Evolutionary conservation across 805 yeast species (phyloP), one percentile per base, ranked within the genome.

Genomic region (Candida ulmi): DNA sequence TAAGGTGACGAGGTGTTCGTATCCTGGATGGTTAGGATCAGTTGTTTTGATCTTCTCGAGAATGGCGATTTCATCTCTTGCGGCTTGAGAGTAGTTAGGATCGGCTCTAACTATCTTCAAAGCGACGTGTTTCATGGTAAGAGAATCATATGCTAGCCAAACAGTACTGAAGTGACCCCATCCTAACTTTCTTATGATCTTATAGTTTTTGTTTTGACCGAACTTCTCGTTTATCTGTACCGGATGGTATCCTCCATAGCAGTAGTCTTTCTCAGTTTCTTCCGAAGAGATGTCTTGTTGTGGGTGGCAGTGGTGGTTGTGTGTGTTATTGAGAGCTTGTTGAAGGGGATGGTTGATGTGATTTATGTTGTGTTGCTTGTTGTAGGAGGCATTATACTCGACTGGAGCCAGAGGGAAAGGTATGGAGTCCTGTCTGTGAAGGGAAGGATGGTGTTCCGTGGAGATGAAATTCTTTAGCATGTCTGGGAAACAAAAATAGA

Each of bases 161-260:
- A 80, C 86, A 2, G 85, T 78, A 30, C 82, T 74, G 49, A 80
- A 80, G 51, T 79, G 83, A 27, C 87, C 86, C 83, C 83, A 78
- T 3, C 87, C 87, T 8, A 80, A 61, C 54, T 79, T 79, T 23
- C 83, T 61, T 17, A 75, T 62, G 19, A 78, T 60, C 8, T 61
- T 52, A 54, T 78, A 78, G 21, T 68, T 62, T 40, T 66, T 61
- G 35, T 63, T 56, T 8, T 64, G 54, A 30, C 74, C 75, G 50
- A 76, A 75, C 13, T 60, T 53, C 47, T 80, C 85, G 24, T 80
- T 78, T 24, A 74, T 67, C 40, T 49, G 62, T 4, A 79, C 79
- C 2, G 84, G 81, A 52, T 79, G 84, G 57, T 79, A 79, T 2
- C 87, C 87, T 12, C 84, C 85, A 6, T 59, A 60, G 38, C 69